Percentiles rank a stretch among this genome's conserved stretches.
phyloP scores from a whole-genome alignment of 495 filamentous ascomycete genomes.

The Jackrogersella minutella region DNA sequence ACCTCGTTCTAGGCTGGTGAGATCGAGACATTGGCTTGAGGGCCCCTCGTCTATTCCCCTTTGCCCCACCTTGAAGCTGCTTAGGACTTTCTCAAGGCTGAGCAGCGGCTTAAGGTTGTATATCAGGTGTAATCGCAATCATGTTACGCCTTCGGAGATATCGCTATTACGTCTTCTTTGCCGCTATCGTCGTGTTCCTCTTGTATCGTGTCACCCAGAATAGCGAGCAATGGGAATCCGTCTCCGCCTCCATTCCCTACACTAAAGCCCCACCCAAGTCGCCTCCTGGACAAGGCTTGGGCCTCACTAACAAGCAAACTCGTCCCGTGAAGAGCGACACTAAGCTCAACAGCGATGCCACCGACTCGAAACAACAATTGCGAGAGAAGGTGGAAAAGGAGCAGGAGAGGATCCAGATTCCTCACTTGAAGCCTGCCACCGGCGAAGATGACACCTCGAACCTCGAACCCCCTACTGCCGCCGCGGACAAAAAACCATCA shows the following conservation, averaged over 20 bases:
- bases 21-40: conserved; percentile 19
- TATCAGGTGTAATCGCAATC: conserved; percentile 29
- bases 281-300: conserved; percentile 28
- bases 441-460: conserved; percentile 25
- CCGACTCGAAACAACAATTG: conserved; percentile 23
- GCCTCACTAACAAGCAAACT: conserved; percentile 21
- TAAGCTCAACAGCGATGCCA: conserved; percentile 15
- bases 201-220: conserved; percentile 70
- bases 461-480: conserved; percentile 24
- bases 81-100: background rate
- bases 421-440: conserved; percentile 47
- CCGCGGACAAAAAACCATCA: conserved; percentile 17
- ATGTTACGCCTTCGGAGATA: conserved; percentile 85
- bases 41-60: background rate
- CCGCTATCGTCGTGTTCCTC: conserved; percentile 68
- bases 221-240: conserved; percentile 55
- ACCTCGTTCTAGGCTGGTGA: background rate
- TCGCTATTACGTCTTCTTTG: conserved; percentile 75
- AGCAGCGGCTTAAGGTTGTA: conserved; percentile 4
- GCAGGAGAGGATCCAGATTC: conserved; percentile 43
- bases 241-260: conserved; percentile 41
- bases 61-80: conserved; percentile 25
- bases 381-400: conserved; percentile 31
- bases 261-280: conserved; percentile 33
- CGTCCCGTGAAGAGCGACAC: conserved; percentile 13